Evolutionary conservation across 2,329 filamentous ascomycete species (phyloP), one percentile per base, ranked within the genome.

Genomic region (Sclerotinia sclerotiorum): DNA sequence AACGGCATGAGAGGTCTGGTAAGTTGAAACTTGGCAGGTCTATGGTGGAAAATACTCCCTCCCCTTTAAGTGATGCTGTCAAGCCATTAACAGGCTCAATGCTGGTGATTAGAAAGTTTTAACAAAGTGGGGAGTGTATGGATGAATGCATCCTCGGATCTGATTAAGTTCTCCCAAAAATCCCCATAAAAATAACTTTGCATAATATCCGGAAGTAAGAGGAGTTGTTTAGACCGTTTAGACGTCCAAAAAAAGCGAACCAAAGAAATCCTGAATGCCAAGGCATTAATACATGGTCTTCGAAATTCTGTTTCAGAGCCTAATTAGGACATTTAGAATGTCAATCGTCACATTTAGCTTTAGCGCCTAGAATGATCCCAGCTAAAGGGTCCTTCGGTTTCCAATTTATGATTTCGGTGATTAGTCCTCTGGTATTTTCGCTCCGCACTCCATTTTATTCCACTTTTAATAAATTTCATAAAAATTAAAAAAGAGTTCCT

Each of bases 381-480:
- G 21, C 11, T 5, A 15, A 56, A 5, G 19, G n/a, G 11, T 35
- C n/a, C 54, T 35, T 32, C n/a, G 21, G 54, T 56, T 56, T 56
- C 29, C 3, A 21, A 56, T 56, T 56, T 19, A 56, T 56, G 29
- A 35, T n/a, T 35, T 3, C 17, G 29, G 21, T n/a, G 29, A 35
- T 56, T 15, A 35, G 35, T 35, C 2, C 52, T 13, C n/a, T 5
- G 0, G 39, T 42, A 13, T 55, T 5, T n/a, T 21, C n/a, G 39
- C 35, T 39, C 35, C 35, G 35, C 11, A 15, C 11, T 35, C 54
- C 54, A 35, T 10, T 35, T 2, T 13, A 32, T 55, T 32, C 52
- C 29, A 55, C 54, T 32, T 35, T 56, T 56, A 56, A 35, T 56
- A 35, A 35, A 56, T n/a, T 56, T 56, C 29, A 35, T 55, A 35